Percentiles rank a stretch among this genome's conserved stretches.
Conservation (phyloP, 176 grass and related monocot species). For the Zea luxurians region DNA sequence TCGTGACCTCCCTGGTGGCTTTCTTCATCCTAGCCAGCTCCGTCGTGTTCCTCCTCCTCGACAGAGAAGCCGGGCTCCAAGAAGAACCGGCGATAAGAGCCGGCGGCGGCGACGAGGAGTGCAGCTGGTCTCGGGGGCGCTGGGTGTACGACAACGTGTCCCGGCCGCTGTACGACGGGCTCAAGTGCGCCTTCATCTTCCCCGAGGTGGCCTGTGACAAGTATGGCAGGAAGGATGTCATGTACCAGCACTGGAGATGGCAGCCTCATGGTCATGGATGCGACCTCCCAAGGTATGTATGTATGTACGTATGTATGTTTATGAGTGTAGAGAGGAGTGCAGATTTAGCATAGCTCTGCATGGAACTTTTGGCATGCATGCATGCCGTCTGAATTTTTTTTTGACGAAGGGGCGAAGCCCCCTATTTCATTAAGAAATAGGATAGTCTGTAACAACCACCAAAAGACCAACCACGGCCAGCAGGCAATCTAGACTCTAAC, state of each 20-base stretch:
- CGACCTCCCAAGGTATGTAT: conserved; percentile 68
- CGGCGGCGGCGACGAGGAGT: conserved; percentile 26
- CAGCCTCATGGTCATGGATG: conserved; percentile 61
- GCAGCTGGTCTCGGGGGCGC: conserved; percentile 50
- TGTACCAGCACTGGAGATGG: conserved; percentile 95
- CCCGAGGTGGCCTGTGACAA: conserved; percentile 76
- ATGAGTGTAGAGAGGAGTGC: no score
- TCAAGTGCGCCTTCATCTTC: conserved; percentile 65
- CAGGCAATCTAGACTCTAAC: no score
- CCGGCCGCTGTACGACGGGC: conserved; percentile 61
- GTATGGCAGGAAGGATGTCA: background rate
- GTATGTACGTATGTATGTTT: no score
- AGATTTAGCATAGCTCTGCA: no score
- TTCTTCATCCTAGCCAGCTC: conserved; percentile 65
- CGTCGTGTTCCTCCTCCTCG: conserved; percentile 47
- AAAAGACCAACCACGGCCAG: no score
- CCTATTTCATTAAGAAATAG: no score
- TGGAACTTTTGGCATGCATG: background rate
- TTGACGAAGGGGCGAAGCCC: no score
- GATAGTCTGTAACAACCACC: no score
- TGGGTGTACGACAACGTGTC: conserved; percentile 73
- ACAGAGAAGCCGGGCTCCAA: conserved; percentile 28
- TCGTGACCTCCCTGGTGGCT: conserved; percentile 49
- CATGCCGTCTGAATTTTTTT: background rate
- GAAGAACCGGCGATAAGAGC: conserved; percentile 36